A percentile compares a stretch with the other conserved stretches of the same genome.
These are phyloP conservation scores for Backusella liffmaniae DNA, from an alignment of 192 early-diverging fungal species.

Conservation along the genomic window DNA sequence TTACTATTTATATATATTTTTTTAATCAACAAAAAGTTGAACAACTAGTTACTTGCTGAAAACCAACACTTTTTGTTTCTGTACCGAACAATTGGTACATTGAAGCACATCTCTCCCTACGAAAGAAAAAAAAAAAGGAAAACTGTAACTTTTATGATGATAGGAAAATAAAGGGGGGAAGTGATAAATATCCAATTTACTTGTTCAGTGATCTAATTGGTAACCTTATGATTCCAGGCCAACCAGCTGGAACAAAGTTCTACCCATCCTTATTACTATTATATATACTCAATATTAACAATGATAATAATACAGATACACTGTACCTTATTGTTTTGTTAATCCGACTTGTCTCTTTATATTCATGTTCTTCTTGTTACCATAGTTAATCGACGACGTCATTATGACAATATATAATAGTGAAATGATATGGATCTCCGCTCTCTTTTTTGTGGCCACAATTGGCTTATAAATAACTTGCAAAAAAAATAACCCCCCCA, in stretches of 20 bases:
- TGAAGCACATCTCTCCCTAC: background rate
- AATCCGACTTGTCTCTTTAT: no score
- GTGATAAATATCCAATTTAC: background rate
- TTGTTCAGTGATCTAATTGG: background rate
- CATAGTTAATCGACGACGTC: no score
- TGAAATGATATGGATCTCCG: no score
- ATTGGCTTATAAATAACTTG: no score
- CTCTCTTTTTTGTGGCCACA: no score
- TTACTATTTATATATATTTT: background rate
- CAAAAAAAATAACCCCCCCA: no score
- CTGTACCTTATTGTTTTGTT: no score
- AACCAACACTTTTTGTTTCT: background rate
- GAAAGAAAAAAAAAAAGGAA: background rate
- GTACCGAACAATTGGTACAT: background rate
- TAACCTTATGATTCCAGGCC: background rate
- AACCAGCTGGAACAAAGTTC: background rate
- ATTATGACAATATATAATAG: no score
- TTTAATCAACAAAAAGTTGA: background rate
- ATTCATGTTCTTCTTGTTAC: no score
- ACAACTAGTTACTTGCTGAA: background rate
- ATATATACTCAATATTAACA: background rate
- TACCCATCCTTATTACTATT: background rate
- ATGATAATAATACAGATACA: background rate
- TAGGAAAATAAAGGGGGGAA: background rate
- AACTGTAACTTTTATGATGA: background rate